Percentiles rank a stretch among this genome's conserved stretches.
phyloP scores from a whole-genome alignment of 768 basidiomycete genomes.

The Naganishia randhawae region DNA sequence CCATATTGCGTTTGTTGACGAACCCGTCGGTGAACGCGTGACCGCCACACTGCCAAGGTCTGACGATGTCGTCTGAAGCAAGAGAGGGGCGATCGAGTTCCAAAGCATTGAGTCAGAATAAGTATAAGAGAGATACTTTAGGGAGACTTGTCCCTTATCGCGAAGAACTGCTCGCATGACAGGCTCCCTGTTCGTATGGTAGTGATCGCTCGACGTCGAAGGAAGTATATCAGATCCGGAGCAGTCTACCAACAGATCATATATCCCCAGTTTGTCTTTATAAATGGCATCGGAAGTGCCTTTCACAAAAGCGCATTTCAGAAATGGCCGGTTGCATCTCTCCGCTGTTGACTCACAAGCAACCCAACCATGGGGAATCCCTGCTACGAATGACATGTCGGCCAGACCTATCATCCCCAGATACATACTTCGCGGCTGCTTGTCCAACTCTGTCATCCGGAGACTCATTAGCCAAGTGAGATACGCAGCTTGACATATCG shows the following conservation, averaged over 20 bases:
- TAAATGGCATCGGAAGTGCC: conserved; percentile 48
- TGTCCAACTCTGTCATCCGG: conserved; percentile 15
- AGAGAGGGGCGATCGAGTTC: conserved; percentile 31
- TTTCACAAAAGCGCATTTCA: conserved; percentile 15
- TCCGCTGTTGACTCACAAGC: conserved; percentile 38
- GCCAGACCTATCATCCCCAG: conserved; percentile 47
- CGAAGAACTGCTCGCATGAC: conserved; percentile 12
- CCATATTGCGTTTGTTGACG: conserved; percentile 24
- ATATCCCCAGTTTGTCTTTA: conserved; percentile 37
- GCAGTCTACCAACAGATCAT: conserved; percentile 48
- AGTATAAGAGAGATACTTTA: conserved; percentile 35
- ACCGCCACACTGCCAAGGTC: too few species aligned
- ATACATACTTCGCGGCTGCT: neutral
- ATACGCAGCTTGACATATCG: conserved; percentile 44
- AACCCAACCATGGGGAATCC: conserved; percentile 41
- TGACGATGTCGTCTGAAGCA: neutral
- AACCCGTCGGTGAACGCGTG: neutral
- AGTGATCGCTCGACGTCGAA: neutral
- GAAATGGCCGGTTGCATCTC: neutral
- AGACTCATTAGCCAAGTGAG: conserved; percentile 41
- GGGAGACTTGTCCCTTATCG: conserved; percentile 15
- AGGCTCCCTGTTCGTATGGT: neutral
- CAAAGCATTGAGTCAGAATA: conserved; percentile 44
- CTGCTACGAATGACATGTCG: conserved; percentile 38
- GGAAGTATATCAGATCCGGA: conserved; percentile 17